Base-by-base conservation (phyloP, 2,329 filamentous ascomycete species). In the Pseudogymnoascus sp. region DNA sequence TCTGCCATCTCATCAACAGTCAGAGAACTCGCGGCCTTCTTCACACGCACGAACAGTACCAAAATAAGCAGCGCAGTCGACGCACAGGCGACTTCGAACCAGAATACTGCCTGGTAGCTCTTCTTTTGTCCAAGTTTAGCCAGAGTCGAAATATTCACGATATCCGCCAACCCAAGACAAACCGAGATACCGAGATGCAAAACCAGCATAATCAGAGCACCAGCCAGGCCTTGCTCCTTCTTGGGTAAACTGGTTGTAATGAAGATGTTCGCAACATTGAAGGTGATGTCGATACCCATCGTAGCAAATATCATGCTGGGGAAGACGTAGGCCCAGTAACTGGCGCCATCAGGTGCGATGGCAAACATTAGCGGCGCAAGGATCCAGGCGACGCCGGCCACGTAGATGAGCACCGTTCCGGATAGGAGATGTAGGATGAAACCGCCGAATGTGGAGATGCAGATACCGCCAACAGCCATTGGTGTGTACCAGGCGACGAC, bases 221-320 rank as follows among this genome's bases (percentile, higher is more conserved):
- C 88, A 0, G 88, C 89, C 0, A 91, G 78, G 0, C 88, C 89
- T 72, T 93, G 90, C 60, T 85, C 80, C 11, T 82, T 80, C 3
- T 79, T 78, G 0, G 89, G 88, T 66, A 92, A 78, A 12, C 82
- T 84, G 0, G 88, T 91, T 0, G 88, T 91, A 72, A 91, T 88
- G 74, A 90, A 93, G 64, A 93, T 83, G 69, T 89, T 92, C 16
- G 86, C 84, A 1, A 92, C 82, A 70, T 88, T 91, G 75, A 88
- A 92, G 5, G 85, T 85, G 62, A 92, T 85, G 70, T 93, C 90
- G 64, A 92, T 85, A 16, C 87, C 88, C 36, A 92, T 78, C 0
- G 89, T 93, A 11, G 81, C 82, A 66, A 85, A 84, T 3, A 88
- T 72, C 86, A 88, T 88, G 62, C 84, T 77, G 0, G 89, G 87